These are phyloP conservation scores for Sarcomyxa edulis DNA, from an alignment of 768 basidiomycete species.

Conservation along the genomic window DNA sequence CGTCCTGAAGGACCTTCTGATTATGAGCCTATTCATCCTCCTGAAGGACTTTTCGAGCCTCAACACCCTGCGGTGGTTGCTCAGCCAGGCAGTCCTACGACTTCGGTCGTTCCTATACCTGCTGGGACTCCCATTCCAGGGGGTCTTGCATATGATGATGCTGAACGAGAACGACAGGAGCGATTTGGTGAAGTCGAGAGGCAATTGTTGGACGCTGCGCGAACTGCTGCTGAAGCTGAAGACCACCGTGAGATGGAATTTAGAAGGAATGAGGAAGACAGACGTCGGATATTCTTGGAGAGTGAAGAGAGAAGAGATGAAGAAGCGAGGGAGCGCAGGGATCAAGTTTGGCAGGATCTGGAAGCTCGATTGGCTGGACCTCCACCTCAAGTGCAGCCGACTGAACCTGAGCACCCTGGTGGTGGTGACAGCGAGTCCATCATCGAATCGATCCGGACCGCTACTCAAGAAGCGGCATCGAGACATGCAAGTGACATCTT, in stretches of 20 bases:
- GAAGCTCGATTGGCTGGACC: constrained; percentile 29
- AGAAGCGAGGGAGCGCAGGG: constrained; percentile 47
- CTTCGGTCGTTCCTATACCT: not conserved
- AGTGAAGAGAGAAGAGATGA: constrained; percentile 52
- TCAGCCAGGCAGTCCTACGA: not conserved
- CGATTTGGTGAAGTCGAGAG: constrained; percentile 53
- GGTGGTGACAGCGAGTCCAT: constrained; percentile 16
- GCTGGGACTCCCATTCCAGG: constrained; percentile 14
- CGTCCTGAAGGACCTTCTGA: no score
- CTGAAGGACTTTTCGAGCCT: no score
- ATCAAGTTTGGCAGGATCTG: constrained; percentile 38
- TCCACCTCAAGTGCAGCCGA: not conserved
- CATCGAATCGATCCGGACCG: constrained; percentile 31
- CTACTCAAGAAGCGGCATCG: constrained; percentile 49
- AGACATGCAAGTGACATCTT: constrained; percentile 53
- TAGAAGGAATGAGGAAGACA: constrained; percentile 57
- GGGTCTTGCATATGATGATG: constrained; percentile 33
- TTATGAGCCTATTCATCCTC: no score
- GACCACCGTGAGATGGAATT: constrained; percentile 61
- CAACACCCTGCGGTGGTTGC: no score
- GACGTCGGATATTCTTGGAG: constrained; percentile 56
- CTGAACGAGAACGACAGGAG: constrained; percentile 48
- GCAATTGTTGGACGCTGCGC: constrained; percentile 41
- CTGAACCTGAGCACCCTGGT: constrained; percentile 1
- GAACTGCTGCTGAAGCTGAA: constrained; percentile 54